Base-by-base conservation (phyloP, 2,329 filamentous ascomycete genomes). In the Annulohypoxylon truncatum region DNA sequence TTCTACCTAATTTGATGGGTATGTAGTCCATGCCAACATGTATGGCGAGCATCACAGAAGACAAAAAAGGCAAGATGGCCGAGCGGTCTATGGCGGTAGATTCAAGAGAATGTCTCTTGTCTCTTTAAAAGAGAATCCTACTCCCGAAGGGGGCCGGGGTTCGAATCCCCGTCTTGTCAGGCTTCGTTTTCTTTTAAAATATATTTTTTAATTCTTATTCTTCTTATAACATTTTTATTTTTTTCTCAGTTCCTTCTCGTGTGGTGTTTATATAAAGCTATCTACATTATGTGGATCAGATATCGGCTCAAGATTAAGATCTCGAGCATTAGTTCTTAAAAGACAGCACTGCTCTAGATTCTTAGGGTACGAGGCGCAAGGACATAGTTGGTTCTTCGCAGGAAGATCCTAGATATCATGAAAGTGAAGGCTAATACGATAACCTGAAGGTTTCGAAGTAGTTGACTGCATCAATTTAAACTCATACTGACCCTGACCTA, bases 11-110 rank as follows among this genome's bases (percentile, higher is more conserved):
- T 29, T 42, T 54, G 8, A 38, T 4, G 12, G 9, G 9, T 18
- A 12, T 9, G 9, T 38, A 35, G n/a, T 52, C 24, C 48, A 52
- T 35, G 46, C 31, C 26, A n/a, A 12, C 24, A 13, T 31, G 46
- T 29, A 12, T 6, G 9, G 10, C 46, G 31, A 48, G 13, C 24
- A 48, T 10, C 4, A 5, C 10, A 48, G n/a, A 28, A 31, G 29
- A 38, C 42, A 5, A 40, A 35, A 38, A 42, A 61, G 64, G 60
- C 59, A 67, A 62, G 51, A 60, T 67, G 64, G 64, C 64, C 64
- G 64, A 67, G 64, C 59, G 64, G 64, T 67, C 64, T 67, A 67
- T 52, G 64, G 64, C 64, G 64, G 54, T 67, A 62, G 64, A 67
- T 64, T 67, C 64, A 64, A 64, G 64, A 56, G 55, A 28, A 46